Conservation (phyloP, 2,329 filamentous ascomycete genomes). For the Pseudopithomyces chartarum region DNA sequence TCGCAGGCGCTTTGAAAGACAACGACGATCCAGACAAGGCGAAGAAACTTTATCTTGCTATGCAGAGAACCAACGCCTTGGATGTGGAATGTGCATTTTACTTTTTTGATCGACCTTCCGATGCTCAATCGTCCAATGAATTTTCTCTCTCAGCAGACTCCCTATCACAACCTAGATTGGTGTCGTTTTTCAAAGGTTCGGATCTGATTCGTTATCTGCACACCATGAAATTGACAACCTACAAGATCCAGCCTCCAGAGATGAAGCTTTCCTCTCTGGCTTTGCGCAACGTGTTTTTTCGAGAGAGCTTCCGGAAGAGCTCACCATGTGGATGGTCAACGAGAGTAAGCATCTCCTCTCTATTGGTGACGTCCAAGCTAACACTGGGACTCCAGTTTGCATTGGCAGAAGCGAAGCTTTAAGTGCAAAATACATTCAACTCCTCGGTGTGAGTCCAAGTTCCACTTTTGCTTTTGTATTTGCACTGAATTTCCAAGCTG, state of each 20-base stretch:
- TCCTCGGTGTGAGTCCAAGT: slow-evolving; percentile 29
- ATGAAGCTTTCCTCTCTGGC: slow-evolving; percentile 50
- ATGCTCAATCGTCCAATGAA: not conserved
- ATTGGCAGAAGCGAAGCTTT: slow-evolving; percentile 39
- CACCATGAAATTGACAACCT: slow-evolving; percentile 12
- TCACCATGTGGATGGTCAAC: slow-evolving; percentile 51
- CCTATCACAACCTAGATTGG: slow-evolving; percentile 42
- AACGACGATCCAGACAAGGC: slow-evolving; percentile 72
- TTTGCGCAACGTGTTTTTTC: slow-evolving; percentile 48
- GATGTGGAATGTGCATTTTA: slow-evolving; percentile 59
- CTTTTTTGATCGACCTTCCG: slow-evolving; percentile 52
- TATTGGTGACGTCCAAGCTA: slow-evolving; percentile 9
- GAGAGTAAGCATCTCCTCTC: slow-evolving; percentile 27
- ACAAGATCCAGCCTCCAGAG: slow-evolving; percentile 29
- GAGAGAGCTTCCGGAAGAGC: slow-evolving; percentile 42
- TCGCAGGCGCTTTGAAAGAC: slow-evolving; percentile 56
- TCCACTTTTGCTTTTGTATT: not conserved
- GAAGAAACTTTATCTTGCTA: slow-evolving; percentile 59
- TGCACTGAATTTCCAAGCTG: slow-evolving; percentile 16
- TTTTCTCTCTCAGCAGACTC: slow-evolving; percentile 20
- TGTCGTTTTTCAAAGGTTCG: slow-evolving; percentile 36
- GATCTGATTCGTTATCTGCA: not conserved
- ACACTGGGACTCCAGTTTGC: slow-evolving; percentile 28
- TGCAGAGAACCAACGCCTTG: slow-evolving; percentile 65
- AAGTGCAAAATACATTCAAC: slow-evolving; percentile 40